Base-by-base conservation (phyloP, 1,139 yeast genomes). In the Geotrichum candidum region DNA sequence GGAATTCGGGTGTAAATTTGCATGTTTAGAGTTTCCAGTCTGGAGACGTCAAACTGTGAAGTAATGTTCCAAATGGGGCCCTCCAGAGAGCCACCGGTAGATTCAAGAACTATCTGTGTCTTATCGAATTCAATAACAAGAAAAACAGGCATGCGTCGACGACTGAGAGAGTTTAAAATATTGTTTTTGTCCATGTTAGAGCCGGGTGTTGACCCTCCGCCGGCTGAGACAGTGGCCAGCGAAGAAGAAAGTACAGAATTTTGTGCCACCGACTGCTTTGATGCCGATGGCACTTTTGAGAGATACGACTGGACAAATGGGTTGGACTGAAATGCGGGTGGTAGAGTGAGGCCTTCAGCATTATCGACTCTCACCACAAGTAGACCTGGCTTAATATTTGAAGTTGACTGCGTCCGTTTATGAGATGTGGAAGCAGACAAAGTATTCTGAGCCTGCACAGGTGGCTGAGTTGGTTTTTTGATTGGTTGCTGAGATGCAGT, bases 11-110 rank as follows among this genome's bases (percentile, higher is more conserved):
- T 86, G 72, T 88, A 91, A 46, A 89, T 81, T 73, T 88, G 92
- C 61, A 90, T 78, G 67, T 83, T 86, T 62, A 85, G 73, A 59
- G 75, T 84, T 70, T 79, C 85, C 7, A 69, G 76, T 66, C 90
- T 84, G 13, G 96, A 87, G 31, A 92, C 96, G 80, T 94, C 99
- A 73, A 94, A 94, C 10, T 92, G 86, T 13, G 96, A 89, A 25
- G 90, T 91, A 68, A 88, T 89, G 73, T 91, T 92, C 85, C 96
- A 94, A 27, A 79, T 78, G 1, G 92, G 90, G 59, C 77, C 73
- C 31, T 81, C 80, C 63, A 85, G 77, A 0, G 90, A 82, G 18
- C 96, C 96, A 64, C 83, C 80, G 54, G 84, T 84, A 3, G 96
- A 92, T 68, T 90, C 95, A 61, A 90, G 82, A n/a, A 90, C 84